Percentiles rank a stretch among this genome's conserved stretches.
Evolutionary conservation across 176 grass and related monocot genomes (phyloP).

Genomic region (Carex pumila): DNA sequence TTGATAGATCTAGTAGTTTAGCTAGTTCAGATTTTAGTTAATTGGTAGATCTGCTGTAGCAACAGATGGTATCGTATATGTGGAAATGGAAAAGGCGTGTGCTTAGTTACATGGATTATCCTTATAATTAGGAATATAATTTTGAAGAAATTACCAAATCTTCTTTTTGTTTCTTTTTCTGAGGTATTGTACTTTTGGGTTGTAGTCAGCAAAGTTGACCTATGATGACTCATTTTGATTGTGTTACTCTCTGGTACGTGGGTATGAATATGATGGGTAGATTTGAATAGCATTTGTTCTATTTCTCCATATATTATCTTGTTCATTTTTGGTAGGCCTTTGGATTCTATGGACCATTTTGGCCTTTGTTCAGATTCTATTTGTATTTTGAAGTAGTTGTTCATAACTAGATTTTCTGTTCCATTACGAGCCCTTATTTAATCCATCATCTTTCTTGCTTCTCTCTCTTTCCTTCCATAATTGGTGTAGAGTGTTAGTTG

Average conservation of each 20-base stretch:
- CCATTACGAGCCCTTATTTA: not conserved
- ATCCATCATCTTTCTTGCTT: not conserved
- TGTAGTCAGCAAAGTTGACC: not conserved
- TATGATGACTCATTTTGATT: not conserved
- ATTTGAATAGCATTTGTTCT: not conserved
- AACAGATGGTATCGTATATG: not conserved
- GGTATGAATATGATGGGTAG: not conserved
- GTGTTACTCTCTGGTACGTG: not conserved
- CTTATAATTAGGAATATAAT: not conserved
- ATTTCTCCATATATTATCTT: not conserved
- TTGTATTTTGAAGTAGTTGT: not conserved
- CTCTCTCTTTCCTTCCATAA: not conserved
- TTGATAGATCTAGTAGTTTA: constrained; percentile 1
- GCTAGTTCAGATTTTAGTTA: not conserved
- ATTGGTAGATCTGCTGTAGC: constrained; percentile 1
- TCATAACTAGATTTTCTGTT: not conserved
- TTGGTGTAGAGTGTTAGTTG: not conserved
- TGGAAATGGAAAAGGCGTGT: not conserved
- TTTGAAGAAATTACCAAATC: not conserved
- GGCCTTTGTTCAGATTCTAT: not conserved
- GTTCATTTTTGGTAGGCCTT: not conserved
- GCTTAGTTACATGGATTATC: not conserved
- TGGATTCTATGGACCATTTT: not conserved
- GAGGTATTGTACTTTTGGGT: not conserved
- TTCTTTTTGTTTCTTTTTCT: not conserved